Evolutionary conservation across 176 grass and related monocot genomes (phyloP).

Genomic region (Oryza rufipogon): DNA sequence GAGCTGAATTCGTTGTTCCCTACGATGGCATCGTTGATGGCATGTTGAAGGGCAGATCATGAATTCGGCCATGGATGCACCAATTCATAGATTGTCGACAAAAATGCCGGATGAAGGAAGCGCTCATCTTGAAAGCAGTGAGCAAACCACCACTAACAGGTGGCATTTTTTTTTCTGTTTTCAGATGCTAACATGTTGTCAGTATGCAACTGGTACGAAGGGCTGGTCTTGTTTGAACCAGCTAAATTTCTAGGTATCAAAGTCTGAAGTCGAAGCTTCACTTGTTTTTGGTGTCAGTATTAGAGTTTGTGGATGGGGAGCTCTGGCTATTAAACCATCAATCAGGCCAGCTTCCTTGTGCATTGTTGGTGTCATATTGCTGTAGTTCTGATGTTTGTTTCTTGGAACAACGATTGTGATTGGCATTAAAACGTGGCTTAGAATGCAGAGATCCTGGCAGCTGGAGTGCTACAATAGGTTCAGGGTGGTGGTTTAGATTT

Average conservation of each 20-base stretch:
- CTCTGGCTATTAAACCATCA: background rate
- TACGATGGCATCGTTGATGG: background rate
- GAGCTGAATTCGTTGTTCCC: constrained; percentile 10
- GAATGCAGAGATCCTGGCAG: background rate
- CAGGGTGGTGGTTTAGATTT: background rate
- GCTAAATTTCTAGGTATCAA: background rate
- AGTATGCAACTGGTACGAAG: background rate
- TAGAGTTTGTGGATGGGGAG: constrained; percentile 14
- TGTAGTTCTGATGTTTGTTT: background rate
- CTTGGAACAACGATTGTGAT: background rate
- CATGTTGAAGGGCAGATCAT: background rate
- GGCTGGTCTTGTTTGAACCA: background rate
- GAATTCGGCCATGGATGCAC: background rate
- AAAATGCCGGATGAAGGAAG: background rate
- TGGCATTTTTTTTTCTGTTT: background rate
- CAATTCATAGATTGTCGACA: background rate
- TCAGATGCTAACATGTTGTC: constrained; percentile 30
- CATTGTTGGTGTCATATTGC: background rate
- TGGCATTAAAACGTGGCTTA: background rate
- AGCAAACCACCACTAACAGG: background rate
- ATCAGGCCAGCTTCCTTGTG: background rate
- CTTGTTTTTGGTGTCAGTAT: constrained; percentile 23
- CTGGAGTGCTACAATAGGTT: background rate
- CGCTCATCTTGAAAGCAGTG: constrained; percentile 1
- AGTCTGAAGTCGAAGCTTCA: constrained; percentile 11